These are phyloP conservation scores for Herpetospermum pedunculosum DNA, from an alignment of 306 rosid species.

Conservation along the genomic window DNA sequence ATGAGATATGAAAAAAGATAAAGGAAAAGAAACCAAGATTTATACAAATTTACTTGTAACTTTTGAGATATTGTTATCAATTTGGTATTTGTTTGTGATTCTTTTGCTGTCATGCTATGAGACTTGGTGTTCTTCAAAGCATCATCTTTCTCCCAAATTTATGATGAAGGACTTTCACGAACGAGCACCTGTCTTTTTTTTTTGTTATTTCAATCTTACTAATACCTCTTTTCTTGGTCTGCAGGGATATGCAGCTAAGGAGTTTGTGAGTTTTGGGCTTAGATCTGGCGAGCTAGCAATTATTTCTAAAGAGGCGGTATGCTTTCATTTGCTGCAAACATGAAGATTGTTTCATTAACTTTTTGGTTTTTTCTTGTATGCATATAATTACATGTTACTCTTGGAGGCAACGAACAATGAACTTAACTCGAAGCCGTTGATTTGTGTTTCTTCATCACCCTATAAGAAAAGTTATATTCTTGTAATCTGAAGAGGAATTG, in stretches of 20 bases:
- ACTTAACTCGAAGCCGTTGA: neutral
- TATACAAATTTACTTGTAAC: neutral
- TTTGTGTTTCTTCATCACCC: neutral
- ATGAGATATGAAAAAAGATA: neutral
- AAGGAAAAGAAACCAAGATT: neutral
- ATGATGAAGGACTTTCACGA: neutral
- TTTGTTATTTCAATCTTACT: neutral
- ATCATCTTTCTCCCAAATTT: neutral
- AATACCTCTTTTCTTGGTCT: neutral
- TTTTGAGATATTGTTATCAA: neutral
- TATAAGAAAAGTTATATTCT: neutral
- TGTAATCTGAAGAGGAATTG: neutral
- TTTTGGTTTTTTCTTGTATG: neutral
- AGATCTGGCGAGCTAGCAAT: constrained; percentile 82
- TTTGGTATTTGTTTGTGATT: neutral
- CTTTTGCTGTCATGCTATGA: neutral
- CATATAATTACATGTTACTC: neutral
- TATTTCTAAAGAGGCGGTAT: constrained; percentile 88
- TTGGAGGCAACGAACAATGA: neutral
- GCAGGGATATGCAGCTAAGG: constrained; percentile 95
- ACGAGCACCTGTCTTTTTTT: neutral
- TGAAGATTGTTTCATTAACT: neutral
- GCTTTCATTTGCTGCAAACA: neutral
- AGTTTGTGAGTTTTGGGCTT: constrained; percentile 73
- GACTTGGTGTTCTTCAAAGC: neutral